Conservation (phyloP, 345 rosid species). For the Corchorus capsularis region DNA sequence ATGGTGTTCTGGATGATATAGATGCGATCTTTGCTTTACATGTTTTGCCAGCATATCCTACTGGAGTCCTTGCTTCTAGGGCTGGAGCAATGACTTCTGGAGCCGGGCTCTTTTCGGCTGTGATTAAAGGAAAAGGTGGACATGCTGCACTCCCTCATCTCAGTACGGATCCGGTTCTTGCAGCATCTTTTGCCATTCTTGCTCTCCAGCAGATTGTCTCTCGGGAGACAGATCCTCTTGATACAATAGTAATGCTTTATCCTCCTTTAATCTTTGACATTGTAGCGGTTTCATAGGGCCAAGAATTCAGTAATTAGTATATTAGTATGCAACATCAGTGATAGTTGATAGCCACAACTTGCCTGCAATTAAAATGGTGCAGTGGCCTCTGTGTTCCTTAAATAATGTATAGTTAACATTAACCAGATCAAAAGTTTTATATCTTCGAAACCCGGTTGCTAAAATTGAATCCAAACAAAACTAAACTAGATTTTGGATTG, state of each 20-base stretch:
- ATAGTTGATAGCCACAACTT: neutral
- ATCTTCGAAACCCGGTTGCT: neutral
- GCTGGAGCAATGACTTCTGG: conserved; percentile 66
- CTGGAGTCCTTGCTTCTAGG: conserved; percentile 52
- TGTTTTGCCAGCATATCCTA: conserved; percentile 51
- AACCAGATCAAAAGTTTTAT: neutral
- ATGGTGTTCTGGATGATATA: conserved; percentile 52
- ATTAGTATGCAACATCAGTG: neutral
- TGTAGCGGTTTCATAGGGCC: neutral
- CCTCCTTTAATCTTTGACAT: neutral
- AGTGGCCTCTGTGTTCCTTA: neutral
- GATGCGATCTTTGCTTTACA: conserved; percentile 58
- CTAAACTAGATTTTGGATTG: neutral
- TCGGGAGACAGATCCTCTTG: conserved; percentile 64
- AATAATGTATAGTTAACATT: neutral
- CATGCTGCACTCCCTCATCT: conserved; percentile 57
- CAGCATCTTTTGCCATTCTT: conserved; percentile 59
- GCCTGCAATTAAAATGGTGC: neutral
- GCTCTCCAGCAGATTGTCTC: conserved; percentile 76
- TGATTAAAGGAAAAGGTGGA: conserved; percentile 56
- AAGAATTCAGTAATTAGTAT: neutral
- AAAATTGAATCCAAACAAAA: neutral
- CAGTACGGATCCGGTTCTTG: conserved; percentile 59
- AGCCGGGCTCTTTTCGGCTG: conserved; percentile 48
- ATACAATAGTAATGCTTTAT: conserved; percentile 49